These are phyloP conservation scores for Aspergillus bombycis DNA, from an alignment of 2,329 filamentous ascomycete genomes.

Conservation along the genomic window DNA sequence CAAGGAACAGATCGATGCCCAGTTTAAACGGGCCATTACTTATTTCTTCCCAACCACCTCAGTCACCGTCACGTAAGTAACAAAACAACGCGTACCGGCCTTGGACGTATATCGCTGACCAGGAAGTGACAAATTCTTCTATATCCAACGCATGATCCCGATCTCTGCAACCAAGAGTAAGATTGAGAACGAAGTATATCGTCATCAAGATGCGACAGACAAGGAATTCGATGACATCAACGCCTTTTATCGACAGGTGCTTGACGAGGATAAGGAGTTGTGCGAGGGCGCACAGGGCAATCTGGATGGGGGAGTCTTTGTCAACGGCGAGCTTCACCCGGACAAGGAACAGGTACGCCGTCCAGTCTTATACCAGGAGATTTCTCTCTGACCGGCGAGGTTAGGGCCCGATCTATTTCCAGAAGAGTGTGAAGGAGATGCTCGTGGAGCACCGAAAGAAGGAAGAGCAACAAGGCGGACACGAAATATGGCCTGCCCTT, in stretches of 20 bases:
- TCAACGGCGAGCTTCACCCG: conserved; percentile 66
- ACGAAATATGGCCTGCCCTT: conserved; percentile 56
- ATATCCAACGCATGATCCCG: conserved; percentile 65
- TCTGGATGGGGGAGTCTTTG: conserved; percentile 61
- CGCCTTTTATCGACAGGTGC: conserved; percentile 64
- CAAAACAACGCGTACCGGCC: background rate
- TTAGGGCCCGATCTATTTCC: conserved; percentile 54
- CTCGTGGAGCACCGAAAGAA: conserved; percentile 50
- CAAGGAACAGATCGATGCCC: conserved; percentile 51
- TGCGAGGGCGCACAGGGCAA: conserved; percentile 63
- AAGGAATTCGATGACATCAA: conserved; percentile 61
- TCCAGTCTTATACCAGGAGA: background rate
- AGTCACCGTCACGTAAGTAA: conserved; percentile 37
- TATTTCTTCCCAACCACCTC: conserved; percentile 35
- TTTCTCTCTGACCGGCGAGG: background rate
- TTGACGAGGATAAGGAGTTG: conserved; percentile 65
- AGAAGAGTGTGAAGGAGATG: conserved; percentile 52
- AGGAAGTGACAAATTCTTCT: conserved; percentile 58
- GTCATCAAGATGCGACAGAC: conserved; percentile 61
- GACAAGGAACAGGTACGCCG: conserved; percentile 55
- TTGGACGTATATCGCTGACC: background rate
- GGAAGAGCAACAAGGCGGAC: conserved; percentile 43
- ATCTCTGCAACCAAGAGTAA: conserved; percentile 52
- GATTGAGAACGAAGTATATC: conserved; percentile 66
- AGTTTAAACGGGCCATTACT: conserved; percentile 42